Evolutionary conservation across 1,284 basidiomycete species (phyloP).

Genomic region (Cutaneotrichosporon sp.): DNA sequence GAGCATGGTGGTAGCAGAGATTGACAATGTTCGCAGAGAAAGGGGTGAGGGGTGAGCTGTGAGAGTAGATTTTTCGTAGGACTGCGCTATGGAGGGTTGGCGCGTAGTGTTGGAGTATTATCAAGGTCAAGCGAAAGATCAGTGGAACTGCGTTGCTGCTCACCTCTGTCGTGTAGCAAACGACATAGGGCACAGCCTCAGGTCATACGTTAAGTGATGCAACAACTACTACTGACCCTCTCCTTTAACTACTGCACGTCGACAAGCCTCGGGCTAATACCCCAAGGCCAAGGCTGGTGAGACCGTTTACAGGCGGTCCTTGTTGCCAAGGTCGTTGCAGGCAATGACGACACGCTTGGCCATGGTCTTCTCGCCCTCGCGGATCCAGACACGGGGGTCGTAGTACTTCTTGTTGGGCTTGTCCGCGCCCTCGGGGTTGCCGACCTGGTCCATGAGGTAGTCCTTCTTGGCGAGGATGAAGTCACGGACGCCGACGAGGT

Average conservation of each 20-base stretch:
- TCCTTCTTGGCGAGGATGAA: slow-evolving; percentile 77
- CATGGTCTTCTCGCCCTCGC: slow-evolving; percentile 97
- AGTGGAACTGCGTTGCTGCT: too few relatives aligned
- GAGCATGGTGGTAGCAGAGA: too few relatives aligned
- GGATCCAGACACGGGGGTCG: slow-evolving; percentile 95
- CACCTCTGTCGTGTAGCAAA: too few relatives aligned
- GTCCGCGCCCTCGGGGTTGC: slow-evolving; percentile 87
- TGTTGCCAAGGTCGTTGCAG: slow-evolving; percentile 81
- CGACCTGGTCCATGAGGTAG: slow-evolving; percentile 81
- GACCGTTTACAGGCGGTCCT: slow-evolving; percentile 44
- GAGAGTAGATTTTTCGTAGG: too few relatives aligned
- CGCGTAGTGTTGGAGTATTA: too few relatives aligned
- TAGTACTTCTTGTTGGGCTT: slow-evolving; percentile 98
- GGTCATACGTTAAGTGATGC: neutral
- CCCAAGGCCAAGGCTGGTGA: too few relatives aligned
- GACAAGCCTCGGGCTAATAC: too few relatives aligned
- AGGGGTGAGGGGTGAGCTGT: too few relatives aligned
- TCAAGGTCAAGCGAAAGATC: too few relatives aligned
- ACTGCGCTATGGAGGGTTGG: too few relatives aligned
- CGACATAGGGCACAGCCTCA: too few relatives aligned
- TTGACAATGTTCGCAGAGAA: too few relatives aligned
- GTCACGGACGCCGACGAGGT: slow-evolving; percentile 84
- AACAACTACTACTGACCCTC: slow-evolving; percentile 2
- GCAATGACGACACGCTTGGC: slow-evolving; percentile 82
- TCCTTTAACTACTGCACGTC: neutral